A percentile compares a stretch with the other conserved stretches of the same genome.
These are phyloP conservation scores for Rhizopus arrhizus DNA, from an alignment of 371 early-diverging fungal species.

Conservation along the genomic window DNA sequence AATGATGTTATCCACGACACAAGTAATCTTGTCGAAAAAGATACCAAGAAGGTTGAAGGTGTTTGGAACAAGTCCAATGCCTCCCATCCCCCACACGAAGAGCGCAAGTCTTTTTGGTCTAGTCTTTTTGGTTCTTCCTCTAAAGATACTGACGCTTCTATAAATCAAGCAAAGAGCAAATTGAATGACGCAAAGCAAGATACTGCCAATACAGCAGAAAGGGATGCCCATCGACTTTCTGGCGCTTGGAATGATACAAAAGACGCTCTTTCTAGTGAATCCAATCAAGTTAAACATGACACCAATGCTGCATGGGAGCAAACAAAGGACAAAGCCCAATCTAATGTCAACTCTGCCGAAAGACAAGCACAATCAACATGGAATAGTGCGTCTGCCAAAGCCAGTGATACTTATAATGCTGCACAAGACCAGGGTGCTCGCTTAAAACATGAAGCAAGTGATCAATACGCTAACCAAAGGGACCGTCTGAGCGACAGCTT, in stretches of 20 bases:
- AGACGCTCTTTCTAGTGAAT: slow-evolving; percentile 12
- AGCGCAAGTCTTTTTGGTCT: slow-evolving; percentile 2
- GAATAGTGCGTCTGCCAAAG: slow-evolving; percentile 11
- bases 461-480: slow-evolving; percentile 5
- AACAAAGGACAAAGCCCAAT: slow-evolving; percentile 6
- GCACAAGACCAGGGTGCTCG: slow-evolving; percentile 6
- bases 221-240: background rate
- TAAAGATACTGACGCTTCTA: slow-evolving; percentile 7
- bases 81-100: slow-evolving; percentile 1
- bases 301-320: background rate
- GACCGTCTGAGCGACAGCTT: slow-evolving; percentile 6
- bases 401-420: slow-evolving; percentile 17
- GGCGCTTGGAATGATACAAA: slow-evolving; percentile 15
- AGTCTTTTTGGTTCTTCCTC: slow-evolving; percentile 11
- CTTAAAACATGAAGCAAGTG: slow-evolving; percentile 12
- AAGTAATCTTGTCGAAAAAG: slow-evolving; percentile 21
- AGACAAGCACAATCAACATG: slow-evolving; percentile 18
- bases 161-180: slow-evolving; percentile 6
- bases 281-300: slow-evolving; percentile 12
- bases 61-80: slow-evolving; percentile 17
- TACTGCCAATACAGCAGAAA: slow-evolving; percentile 4
- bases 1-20: slow-evolving; percentile 21
- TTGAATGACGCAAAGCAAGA: slow-evolving; percentile 12
- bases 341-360: slow-evolving; percentile 1
- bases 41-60: slow-evolving; percentile 21